A percentile compares a stretch with the other conserved stretches of the same genome.
Conservation (phyloP, 1,284 basidiomycete species). For the Naganishia sp. region DNA sequence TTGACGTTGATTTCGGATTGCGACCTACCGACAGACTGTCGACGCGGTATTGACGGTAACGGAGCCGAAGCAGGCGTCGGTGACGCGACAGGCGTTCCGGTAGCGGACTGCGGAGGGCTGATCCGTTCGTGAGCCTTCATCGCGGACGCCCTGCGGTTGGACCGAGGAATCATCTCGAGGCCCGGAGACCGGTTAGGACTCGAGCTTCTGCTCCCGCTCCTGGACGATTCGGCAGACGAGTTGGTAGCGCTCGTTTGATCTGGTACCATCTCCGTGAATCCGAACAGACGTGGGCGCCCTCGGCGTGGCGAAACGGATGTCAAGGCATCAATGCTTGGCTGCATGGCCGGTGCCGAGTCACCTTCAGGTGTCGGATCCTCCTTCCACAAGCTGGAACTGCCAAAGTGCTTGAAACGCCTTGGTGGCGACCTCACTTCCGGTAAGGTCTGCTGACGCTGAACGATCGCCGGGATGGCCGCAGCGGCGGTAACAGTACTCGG, state of each 20-base stretch:
- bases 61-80: constrained; percentile 25
- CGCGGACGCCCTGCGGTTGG: constrained; percentile 23
- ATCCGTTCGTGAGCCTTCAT: constrained; percentile 10
- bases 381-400: constrained; percentile 24
- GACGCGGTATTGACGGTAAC: constrained; percentile 12
- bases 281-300: constrained; percentile 50
- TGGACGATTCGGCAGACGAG: constrained; percentile 39
- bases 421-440: constrained; percentile 23
- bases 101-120: constrained; percentile 17
- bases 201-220: constrained; percentile 36
- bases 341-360: neutral
- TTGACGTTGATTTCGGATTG: constrained; percentile 32
- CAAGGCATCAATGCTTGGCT: neutral
- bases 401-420: constrained; percentile 26
- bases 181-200: constrained; percentile 17
- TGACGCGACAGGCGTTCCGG: constrained; percentile 9
- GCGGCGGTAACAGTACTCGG: constrained; percentile 3
- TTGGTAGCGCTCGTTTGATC: constrained; percentile 33
- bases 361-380: neutral
- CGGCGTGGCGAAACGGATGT: neutral
- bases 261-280: constrained; percentile 46
- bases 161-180: constrained; percentile 26
- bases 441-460: constrained; percentile 14
- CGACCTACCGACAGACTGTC: constrained; percentile 34
- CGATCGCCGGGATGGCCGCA: constrained; percentile 4